Evolutionary conservation across 305 asterid genomes (phyloP), one percentile per base, ranked within the genome.

Genomic region (Andrographis paniculata): DNA sequence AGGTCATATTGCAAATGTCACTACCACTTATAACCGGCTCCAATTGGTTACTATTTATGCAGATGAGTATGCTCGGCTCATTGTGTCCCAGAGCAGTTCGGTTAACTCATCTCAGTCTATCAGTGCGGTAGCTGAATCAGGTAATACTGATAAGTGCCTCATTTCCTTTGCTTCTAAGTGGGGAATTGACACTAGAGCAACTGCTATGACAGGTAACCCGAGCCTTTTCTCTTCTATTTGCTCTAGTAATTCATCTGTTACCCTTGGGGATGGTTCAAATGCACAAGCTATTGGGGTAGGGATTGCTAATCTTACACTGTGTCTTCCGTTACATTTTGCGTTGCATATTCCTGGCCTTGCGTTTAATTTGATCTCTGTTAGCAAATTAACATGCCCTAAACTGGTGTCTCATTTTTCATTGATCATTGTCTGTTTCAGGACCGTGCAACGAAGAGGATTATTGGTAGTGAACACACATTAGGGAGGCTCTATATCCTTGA

Each of bases 401-500:
- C 28, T 23, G 5, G 28, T 23, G 28, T 8, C 28, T 23, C 17
- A 37, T 37, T 37, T 12, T 43, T 20, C 17, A 15, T 11, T 20
- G 21, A 20, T 43, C 11, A 43, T 43, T 16, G 41, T 17, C 0
- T 42, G 1, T 40, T 42, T 17, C 41, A 42, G 31, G 59, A 53
- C 42, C 50, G 41, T 15, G 10, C 15, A 20, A 53, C 24, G 38
- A 52, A 22, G 45, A 37, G 14, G 24, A 51, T 20, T 52, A 20
- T 52, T 52, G 15, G 39, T 52, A 39, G 9, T 21, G 50, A 50
- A 28, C 42, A 24, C 42, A 30, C 40, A n/a, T n/a, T n/a, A 1
- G 30, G 50, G 3, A 50, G 42, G 13, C 42, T 42, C 14, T 53
- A 17, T 7, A 20, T 19, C 12, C 1, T 43, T 9, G 6, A 13